Percentiles rank a stretch among this genome's conserved stretches.
phyloP scores from a whole-genome alignment of 768 basidiomycete genomes.

The Paxillus rubicundulus region DNA sequence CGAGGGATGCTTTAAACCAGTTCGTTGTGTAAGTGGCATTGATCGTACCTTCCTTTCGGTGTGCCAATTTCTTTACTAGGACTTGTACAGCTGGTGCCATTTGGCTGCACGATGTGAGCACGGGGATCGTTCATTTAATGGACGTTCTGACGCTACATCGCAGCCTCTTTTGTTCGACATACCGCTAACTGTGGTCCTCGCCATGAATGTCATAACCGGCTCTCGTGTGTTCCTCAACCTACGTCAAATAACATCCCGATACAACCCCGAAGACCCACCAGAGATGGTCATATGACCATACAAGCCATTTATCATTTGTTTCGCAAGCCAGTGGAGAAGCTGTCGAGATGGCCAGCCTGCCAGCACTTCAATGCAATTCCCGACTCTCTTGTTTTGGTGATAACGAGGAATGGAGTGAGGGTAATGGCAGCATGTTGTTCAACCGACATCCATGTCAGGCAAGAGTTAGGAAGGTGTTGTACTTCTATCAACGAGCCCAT shows the following conservation, averaged over 20 bases:
- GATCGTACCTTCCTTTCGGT: neutral
- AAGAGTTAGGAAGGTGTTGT: neutral
- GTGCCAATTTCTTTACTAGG: constrained; percentile 20
- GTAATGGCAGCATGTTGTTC: neutral
- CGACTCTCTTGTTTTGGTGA: neutral
- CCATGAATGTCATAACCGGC: constrained; percentile 26
- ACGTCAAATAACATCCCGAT: constrained; percentile 1
- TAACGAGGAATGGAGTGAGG: neutral
- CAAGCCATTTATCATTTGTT: neutral
- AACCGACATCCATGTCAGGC: neutral
- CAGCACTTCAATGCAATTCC: neutral
- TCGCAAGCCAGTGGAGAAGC: neutral
- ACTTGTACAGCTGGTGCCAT: constrained; percentile 16
- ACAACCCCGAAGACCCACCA: neutral
- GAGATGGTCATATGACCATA: neutral
- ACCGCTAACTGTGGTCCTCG: constrained; percentile 23
- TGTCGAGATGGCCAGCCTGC: neutral
- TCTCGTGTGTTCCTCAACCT: constrained; percentile 33
- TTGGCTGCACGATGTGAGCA: constrained; percentile 24
- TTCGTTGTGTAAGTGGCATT: neutral
- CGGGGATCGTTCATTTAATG: neutral
- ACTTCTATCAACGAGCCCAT: neutral
- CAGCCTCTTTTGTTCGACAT: constrained; percentile 24
- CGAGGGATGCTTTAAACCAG: constrained; percentile 27
- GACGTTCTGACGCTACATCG: neutral